Evolutionary conservation across 2,329 filamentous ascomycete species (phyloP).

Genomic region (Tolypocladium tropicale): DNA sequence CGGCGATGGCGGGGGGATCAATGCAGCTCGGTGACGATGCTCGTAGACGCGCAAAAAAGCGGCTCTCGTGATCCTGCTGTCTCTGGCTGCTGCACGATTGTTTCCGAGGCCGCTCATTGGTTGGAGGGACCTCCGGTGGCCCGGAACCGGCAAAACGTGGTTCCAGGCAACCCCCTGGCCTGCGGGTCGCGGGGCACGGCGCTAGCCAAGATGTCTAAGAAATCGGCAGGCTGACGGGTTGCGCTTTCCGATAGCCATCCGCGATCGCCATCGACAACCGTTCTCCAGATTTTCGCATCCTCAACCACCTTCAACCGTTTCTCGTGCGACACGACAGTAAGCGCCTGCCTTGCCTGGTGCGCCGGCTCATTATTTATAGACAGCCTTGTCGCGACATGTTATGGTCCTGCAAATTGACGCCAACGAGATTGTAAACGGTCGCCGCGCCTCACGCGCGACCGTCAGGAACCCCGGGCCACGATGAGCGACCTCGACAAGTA

Average conservation of each 20-base stretch:
- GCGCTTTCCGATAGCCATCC: background rate
- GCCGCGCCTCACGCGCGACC: slow-evolving; percentile 11
- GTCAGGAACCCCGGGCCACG: slow-evolving; percentile 13
- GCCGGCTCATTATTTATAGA: background rate
- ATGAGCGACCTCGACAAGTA: slow-evolving; percentile 97
- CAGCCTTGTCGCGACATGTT: slow-evolving; percentile 13
- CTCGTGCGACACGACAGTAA: background rate
- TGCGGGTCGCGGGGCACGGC: background rate
- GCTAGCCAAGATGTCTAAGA: background rate
- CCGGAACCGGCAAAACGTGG: slow-evolving; percentile 8
- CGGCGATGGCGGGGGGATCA: background rate
- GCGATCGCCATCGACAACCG: background rate
- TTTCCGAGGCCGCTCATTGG: slow-evolving; percentile 9
- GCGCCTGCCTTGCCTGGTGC: background rate
- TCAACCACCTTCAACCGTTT: background rate
- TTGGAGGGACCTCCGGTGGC: background rate
- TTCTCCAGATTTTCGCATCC: background rate
- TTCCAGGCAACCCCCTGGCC: slow-evolving; percentile 1
- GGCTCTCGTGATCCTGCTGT: background rate
- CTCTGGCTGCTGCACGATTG: slow-evolving; percentile 2
- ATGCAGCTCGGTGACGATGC: background rate
- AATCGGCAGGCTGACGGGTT: background rate
- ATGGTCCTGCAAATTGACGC: slow-evolving; percentile 8
- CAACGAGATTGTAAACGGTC: slow-evolving; percentile 8
- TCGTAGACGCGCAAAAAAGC: slow-evolving; percentile 2